These are phyloP conservation scores for Lipomyces kockii DNA, from an alignment of 805 yeast genomes.

Conservation along the genomic window DNA sequence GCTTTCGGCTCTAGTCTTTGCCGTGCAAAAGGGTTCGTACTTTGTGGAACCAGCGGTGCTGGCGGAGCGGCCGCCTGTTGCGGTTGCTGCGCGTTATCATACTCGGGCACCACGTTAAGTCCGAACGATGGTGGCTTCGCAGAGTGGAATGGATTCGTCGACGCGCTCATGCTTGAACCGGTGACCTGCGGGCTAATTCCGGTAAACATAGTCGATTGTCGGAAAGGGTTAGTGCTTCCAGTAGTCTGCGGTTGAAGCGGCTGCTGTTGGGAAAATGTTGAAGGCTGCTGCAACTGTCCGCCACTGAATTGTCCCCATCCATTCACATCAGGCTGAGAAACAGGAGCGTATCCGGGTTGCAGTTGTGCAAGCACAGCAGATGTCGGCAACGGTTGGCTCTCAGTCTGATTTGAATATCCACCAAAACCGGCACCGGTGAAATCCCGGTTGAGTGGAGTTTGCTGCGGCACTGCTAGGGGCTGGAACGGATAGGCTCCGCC, in stretches of 20 bases:
- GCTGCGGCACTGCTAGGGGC: constrained; percentile 4
- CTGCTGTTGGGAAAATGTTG: constrained; percentile 12
- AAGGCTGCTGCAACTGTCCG: constrained; percentile 41
- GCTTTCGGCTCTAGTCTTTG: background rate
- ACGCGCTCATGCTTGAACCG: constrained; percentile 8
- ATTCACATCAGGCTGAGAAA: constrained; percentile 45
- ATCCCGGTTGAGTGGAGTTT: constrained; percentile 25
- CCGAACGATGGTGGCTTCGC: constrained; percentile 20
- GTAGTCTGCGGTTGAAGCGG: constrained; percentile 27
- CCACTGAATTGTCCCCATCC: constrained; percentile 65
- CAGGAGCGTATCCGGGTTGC: constrained; percentile 37
- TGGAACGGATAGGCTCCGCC: background rate
- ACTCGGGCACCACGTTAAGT: constrained; percentile 26
- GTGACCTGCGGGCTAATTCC: constrained; percentile 30
- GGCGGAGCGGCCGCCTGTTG: constrained; percentile 4
- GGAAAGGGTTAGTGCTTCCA: constrained; percentile 34
- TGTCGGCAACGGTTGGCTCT: constrained; percentile 20
- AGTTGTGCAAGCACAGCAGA: constrained; percentile 34
- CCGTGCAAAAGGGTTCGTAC: constrained; percentile 20
- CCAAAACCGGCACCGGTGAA: constrained; percentile 41
- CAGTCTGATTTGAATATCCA: constrained; percentile 36
- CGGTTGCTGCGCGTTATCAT: background rate
- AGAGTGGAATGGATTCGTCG: constrained; percentile 29
- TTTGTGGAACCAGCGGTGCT: constrained; percentile 8
- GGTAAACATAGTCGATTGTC: constrained; percentile 26